Percentiles rank a stretch among this genome's conserved stretches.
These are phyloP conservation scores for Pogostemon cablin DNA, from an alignment of 257 asterid species.

Conservation along the genomic window DNA sequence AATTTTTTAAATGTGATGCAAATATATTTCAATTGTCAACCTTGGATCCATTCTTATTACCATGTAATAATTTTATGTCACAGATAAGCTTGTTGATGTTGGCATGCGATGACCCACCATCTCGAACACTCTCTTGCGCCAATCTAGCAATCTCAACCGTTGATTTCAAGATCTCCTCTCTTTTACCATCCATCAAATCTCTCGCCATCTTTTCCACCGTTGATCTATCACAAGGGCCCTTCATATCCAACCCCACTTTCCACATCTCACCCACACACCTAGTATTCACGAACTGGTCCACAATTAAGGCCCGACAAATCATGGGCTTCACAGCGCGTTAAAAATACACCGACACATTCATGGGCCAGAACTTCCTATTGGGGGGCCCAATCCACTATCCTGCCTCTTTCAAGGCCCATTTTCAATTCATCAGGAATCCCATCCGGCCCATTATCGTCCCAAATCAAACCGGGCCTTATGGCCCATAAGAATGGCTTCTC, in stretches of 20 bases:
- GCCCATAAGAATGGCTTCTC: constrained; percentile 44
- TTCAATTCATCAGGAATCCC: constrained; percentile 32
- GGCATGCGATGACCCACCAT: constrained; percentile 42
- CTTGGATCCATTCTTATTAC: constrained; percentile 5
- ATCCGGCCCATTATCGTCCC: constrained; percentile 29
- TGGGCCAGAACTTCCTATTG: constrained; percentile 47
- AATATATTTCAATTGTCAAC: neutral
- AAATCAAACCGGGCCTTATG: constrained; percentile 36
- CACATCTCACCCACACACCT: constrained; percentile 48
- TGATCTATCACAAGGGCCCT: constrained; percentile 40
- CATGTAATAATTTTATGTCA: constrained; percentile 28
- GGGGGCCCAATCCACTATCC: constrained; percentile 46
- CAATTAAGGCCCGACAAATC: constrained; percentile 42
- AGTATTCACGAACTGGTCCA: constrained; percentile 45
- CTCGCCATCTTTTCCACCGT: constrained; percentile 43
- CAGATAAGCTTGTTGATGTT: constrained; percentile 35
- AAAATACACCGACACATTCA: constrained; percentile 39
- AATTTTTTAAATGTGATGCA: too few relatives aligned
- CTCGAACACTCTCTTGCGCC: constrained; percentile 35
- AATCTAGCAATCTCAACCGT: constrained; percentile 27
- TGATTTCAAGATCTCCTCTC: constrained; percentile 18
- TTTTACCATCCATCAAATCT: constrained; percentile 41
- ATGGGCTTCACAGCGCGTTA: constrained; percentile 49
- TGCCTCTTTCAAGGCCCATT: constrained; percentile 26
- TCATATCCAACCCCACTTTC: constrained; percentile 43